Percentiles rank a stretch among this genome's conserved stretches.
phyloP scores from a whole-genome alignment of 768 basidiomycete genomes.

The Psilocybe cubensis region DNA sequence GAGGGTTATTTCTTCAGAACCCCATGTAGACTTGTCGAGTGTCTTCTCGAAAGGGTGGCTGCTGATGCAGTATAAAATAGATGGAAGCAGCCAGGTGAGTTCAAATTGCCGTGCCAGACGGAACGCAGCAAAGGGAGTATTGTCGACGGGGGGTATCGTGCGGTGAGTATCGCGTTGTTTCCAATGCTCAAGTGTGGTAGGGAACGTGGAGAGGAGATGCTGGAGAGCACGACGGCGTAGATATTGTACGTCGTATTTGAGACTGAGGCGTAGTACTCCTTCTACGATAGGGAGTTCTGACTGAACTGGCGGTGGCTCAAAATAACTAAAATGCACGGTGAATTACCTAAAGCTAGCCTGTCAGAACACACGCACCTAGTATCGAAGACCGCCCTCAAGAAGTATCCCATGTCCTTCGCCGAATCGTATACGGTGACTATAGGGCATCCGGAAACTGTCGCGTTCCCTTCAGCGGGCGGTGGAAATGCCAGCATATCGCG shows the following conservation, averaged over 20 bases:
- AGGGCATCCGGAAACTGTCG: conserved; percentile 30
- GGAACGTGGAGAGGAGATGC: conserved; percentile 40
- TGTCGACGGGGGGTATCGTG: conserved; percentile 40
- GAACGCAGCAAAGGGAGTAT: conserved; percentile 42
- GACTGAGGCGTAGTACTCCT: conserved; percentile 38
- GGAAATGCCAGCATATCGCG: conserved; percentile 42
- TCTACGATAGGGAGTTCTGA: conserved; percentile 34
- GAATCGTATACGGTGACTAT: conserved; percentile 39
- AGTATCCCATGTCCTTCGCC: conserved; percentile 33
- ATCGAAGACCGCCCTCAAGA: conserved; percentile 39
- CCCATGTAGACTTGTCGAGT: conserved; percentile 36
- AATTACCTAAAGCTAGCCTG: not conserved
- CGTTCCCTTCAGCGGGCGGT: conserved; percentile 31
- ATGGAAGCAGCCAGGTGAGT: conserved; percentile 37
- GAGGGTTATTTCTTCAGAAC: conserved; percentile 25
- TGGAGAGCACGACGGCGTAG: conserved; percentile 35
- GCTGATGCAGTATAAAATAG: conserved; percentile 40
- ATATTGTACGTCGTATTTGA: conserved; percentile 41
- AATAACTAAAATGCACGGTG: conserved; percentile 25
- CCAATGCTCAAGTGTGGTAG: conserved; percentile 36
- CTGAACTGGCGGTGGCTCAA: conserved; percentile 35
- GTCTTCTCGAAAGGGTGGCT: conserved; percentile 39
- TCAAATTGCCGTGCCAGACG: conserved; percentile 36
- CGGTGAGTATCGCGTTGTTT: conserved; percentile 34
- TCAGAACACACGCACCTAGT: conserved; percentile 28